These are phyloP conservation scores for Anthoceros angustus DNA, from an alignment of 225 moss, liverwort and hornwort species.

Conservation along the genomic window DNA sequence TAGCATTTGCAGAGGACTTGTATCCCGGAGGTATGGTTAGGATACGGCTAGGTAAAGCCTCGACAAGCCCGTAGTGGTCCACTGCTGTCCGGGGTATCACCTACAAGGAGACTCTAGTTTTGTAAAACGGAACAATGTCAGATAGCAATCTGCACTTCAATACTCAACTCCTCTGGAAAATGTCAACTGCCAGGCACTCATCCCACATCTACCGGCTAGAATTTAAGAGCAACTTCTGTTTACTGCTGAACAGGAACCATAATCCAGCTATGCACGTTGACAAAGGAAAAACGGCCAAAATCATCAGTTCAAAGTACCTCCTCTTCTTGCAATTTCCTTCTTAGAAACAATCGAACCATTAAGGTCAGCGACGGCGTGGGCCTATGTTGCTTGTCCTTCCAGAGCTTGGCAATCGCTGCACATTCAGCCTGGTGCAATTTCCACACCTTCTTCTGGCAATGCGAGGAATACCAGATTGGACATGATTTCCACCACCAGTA, in stretches of 20 bases:
- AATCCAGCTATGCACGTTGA: conserved; percentile 6
- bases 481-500: neutral
- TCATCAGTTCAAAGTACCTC: conserved; percentile 34
- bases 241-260: neutral
- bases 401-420: conserved; percentile 35
- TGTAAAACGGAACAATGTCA: conserved; percentile 6
- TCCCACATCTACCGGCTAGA: neutral
- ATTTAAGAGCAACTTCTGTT: no score
- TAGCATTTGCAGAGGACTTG: no score
- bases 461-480: neutral
- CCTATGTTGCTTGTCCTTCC: conserved; percentile 43
- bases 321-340: conserved; percentile 48
- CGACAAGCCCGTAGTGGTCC: conserved; percentile 57
- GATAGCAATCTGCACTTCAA: conserved; percentile 10
- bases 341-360: conserved; percentile 60
- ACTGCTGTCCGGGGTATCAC: conserved; percentile 40
- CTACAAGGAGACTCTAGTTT: conserved; percentile 19
- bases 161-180: neutral
- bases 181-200: neutral
- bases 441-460: conserved; percentile 58
- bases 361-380: conserved; percentile 62
- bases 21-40: conserved; percentile 8
- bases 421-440: conserved; percentile 58
- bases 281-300: conserved; percentile 13
- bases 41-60: conserved; percentile 91